Evolutionary conservation across 495 filamentous ascomycete genomes (phyloP), one percentile per base, ranked within the genome.

Genomic region (Amphirosellinia nigrospora): DNA sequence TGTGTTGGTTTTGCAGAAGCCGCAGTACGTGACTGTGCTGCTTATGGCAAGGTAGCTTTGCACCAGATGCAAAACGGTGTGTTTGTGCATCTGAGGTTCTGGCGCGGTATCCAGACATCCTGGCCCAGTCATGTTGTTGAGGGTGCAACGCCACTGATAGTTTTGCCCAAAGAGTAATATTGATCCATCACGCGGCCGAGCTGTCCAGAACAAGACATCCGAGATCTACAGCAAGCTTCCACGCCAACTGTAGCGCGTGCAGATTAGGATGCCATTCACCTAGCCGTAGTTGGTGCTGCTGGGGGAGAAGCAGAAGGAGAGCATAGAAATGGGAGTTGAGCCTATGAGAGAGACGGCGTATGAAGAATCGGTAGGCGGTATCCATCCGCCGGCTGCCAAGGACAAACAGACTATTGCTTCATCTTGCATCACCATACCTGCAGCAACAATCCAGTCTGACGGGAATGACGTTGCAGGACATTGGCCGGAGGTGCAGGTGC

Each of bases 381-480:
- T 63, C 26, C 38, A 46, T 45, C 38, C 9, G 60, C 34, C 43
- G 46, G 36, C 46, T 28, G 21, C 9, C 36, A 28, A 41, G n/a
- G 30, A 36, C 36, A 10, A 26, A 26, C 46, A 62, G 46, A 43
- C 26, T 43, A 53, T 39, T 43, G 56, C 66, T 38, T 21, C 56
- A 53, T 62, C 56, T 69, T 58, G 66, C 66, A 53, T 53, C 56
- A 36, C n/a, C 30, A 61, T 53, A 43, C 55, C 48, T 69, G 58
- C 66, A 69, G 66, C 46, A 13, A 66, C 11, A 61, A 62, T 62
- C 66, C 66, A 69, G 58, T 69, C 66, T 30, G 56, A 62, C 48
- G 56, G 66, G 43, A 62, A 69, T 69, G 56, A 69, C 58, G 66
- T 69, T 69, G 56, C 66, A 69, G 66, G 56, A 48, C 66, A 69